These are phyloP conservation scores for Leucocoprinus sp. DNA, from an alignment of 768 basidiomycete genomes.

Conservation along the genomic window DNA sequence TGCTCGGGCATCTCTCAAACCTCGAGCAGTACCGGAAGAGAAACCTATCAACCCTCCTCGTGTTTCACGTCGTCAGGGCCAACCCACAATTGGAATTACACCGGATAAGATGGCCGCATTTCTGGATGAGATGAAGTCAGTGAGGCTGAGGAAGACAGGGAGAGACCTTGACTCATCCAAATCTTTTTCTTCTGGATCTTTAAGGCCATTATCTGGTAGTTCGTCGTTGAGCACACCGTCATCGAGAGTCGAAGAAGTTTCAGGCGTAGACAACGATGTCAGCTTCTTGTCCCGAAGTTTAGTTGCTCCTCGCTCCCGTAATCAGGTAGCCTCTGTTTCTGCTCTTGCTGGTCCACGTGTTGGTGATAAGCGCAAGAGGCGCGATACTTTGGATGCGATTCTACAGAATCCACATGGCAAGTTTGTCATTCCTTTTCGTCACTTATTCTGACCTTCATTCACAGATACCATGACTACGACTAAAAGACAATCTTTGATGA, in stretches of 20 bases:
- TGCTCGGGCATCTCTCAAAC: conserved; percentile 62
- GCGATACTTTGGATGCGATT: background rate
- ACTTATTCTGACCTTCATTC: background rate
- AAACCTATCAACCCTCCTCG: conserved; percentile 53
- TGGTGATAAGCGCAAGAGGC: conserved; percentile 25
- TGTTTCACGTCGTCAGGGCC: conserved; percentile 38
- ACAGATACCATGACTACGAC: background rate
- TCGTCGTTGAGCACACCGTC: background rate
- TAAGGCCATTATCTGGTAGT: background rate
- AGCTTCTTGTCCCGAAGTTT: conserved; percentile 7
- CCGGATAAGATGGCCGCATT: conserved; percentile 82
- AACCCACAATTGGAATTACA: conserved; percentile 64
- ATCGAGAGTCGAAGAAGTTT: conserved; percentile 6
- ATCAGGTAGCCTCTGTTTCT: background rate
- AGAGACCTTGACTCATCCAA: conserved; percentile 12
- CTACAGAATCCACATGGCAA: background rate
- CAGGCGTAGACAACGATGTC: background rate
- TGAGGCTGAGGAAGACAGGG: conserved; percentile 50
- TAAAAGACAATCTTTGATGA: conserved; percentile 1
- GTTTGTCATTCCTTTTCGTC: background rate
- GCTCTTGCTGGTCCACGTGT: background rate
- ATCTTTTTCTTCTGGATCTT: conserved; percentile 9
- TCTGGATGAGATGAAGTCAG: conserved; percentile 71
- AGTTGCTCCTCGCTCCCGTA: conserved; percentile 1
- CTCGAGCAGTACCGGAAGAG: conserved; percentile 47